phyloP scores from a whole-genome alignment of 331 rosid genomes.

The Quercus tomentella region DNA sequence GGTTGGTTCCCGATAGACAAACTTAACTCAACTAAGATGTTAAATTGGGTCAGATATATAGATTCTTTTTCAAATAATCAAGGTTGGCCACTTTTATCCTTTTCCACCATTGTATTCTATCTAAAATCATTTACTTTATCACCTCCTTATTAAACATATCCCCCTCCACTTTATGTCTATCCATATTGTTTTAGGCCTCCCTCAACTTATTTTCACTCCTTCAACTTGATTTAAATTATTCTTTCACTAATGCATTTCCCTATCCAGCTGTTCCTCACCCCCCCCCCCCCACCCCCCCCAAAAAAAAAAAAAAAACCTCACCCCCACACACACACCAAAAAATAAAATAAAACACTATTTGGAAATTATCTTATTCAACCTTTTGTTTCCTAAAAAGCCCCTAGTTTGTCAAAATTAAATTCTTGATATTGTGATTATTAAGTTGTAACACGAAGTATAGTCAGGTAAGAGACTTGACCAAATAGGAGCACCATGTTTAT shows the following conservation, averaged over 20 bases:
- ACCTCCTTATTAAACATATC: neutral
- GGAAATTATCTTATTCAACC: neutral
- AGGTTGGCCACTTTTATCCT: neutral
- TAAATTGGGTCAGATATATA: neutral
- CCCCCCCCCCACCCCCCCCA: too few species aligned
- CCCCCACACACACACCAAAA: too few species aligned
- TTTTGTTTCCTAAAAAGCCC: neutral
- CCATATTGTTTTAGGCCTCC: neutral
- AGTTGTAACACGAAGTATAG: neutral
- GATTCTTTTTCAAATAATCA: neutral
- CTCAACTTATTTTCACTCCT: neutral
- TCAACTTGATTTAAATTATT: neutral
- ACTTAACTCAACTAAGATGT: neutral
- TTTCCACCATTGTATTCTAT: neutral
- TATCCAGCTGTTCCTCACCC: fast-evolving
- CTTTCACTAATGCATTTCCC: neutral
- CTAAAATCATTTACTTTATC: neutral
- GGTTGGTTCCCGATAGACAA: neutral
- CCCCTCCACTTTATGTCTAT: neutral
- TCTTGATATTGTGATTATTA: neutral
- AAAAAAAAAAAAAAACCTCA: too few species aligned
- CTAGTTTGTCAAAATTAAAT: neutral
- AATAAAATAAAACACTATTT: neutral
- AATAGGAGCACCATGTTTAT: neutral
- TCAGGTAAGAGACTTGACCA: neutral